Conservation (phyloP, 352 stramenopile species). For the Pythium biforme region DNA sequence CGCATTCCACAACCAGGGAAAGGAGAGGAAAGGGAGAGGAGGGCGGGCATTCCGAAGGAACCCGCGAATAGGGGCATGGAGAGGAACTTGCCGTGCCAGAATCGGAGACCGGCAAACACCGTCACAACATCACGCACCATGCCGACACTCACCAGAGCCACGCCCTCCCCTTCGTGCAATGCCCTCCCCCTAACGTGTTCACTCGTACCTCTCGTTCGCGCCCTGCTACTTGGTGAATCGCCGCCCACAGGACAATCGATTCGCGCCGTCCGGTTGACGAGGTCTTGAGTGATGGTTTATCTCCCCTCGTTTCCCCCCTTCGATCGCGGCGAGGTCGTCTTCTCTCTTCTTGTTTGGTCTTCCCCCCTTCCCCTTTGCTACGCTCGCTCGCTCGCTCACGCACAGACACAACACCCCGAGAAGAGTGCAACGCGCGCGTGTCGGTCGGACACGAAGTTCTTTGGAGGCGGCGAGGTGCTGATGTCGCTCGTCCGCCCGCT, state of each 20-base stretch:
- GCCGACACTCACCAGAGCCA: background rate
- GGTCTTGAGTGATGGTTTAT: background rate
- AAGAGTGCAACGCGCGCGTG: constrained; percentile 7
- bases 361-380: background rate
- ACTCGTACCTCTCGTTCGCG: constrained; percentile 21
- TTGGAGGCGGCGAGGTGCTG: constrained; percentile 3
- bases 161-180: background rate
- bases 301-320: background rate
- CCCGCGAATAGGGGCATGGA: too few species aligned
- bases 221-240: background rate
- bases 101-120: too few species aligned
- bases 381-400: background rate
- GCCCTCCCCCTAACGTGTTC: background rate
- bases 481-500: constrained; percentile 19
- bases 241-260: background rate
- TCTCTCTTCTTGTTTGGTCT: background rate
- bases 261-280: constrained; percentile 2
- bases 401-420: background rate
- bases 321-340: background rate
- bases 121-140: background rate
- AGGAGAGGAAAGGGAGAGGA: background rate
- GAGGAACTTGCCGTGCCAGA: too few species aligned
- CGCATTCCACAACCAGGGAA: background rate
- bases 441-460: background rate
- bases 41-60: too few species aligned